A percentile compares a stretch with the other conserved stretches of the same genome.
These are phyloP conservation scores for Corchorus capsularis DNA, from an alignment of 345 rosid genomes.

Conservation along the genomic window DNA sequence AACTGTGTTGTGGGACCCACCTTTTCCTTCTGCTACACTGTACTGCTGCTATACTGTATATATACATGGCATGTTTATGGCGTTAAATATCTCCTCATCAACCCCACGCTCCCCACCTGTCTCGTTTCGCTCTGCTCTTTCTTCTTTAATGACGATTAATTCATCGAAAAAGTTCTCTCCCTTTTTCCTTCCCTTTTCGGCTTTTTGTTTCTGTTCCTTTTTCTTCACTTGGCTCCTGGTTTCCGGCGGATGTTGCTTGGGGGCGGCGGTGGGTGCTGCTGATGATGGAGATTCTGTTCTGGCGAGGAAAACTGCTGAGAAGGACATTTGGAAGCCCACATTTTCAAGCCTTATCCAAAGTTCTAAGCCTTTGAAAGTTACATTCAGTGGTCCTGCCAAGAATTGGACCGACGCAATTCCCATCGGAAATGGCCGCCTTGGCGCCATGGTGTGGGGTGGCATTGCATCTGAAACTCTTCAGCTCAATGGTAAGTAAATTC, in stretches of 20 bases:
- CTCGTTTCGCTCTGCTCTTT: too few species aligned
- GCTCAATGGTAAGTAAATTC: constrained; percentile 78
- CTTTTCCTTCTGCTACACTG: too few species aligned
- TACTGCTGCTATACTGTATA: too few species aligned
- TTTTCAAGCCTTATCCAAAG: constrained; percentile 30
- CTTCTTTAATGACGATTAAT: too few species aligned
- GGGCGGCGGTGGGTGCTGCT: background rate
- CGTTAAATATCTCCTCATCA: too few species aligned
- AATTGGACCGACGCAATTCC: constrained; percentile 91
- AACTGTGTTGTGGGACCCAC: too few species aligned
- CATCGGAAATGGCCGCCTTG: constrained; percentile 88
- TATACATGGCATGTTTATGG: too few species aligned
- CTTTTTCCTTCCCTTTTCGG: too few species aligned
- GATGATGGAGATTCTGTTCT: constrained; percentile 44
- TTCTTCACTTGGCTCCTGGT: too few species aligned
- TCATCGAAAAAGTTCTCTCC: too few species aligned
- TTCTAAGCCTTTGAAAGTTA: constrained; percentile 58
- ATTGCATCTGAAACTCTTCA: constrained; percentile 67
- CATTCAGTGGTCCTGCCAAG: constrained; percentile 65
- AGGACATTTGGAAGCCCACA: constrained; percentile 50
- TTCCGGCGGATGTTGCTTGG: background rate
- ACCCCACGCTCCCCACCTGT: too few species aligned
- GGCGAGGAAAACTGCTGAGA: constrained; percentile 52
- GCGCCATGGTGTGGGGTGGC: constrained; percentile 96
- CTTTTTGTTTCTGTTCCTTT: too few species aligned